phyloP scores from a whole-genome alignment of 2,329 filamentous ascomycete species.

The Penicillium sp. region DNA sequence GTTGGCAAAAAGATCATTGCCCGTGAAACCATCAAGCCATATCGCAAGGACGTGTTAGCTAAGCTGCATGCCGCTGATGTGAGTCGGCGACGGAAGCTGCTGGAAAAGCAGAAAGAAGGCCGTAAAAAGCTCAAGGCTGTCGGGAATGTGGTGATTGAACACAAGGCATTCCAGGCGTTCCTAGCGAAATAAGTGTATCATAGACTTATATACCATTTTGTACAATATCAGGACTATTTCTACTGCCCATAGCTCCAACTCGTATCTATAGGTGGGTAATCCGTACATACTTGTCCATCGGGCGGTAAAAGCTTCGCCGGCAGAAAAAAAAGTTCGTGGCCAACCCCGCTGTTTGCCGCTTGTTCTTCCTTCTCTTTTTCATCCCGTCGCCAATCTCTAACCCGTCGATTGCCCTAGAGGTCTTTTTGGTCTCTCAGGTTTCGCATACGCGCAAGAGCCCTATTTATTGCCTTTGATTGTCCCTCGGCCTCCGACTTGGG shows the following conservation, averaged over 20 bases:
- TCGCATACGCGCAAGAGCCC: neutral
- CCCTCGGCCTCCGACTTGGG: neutral
- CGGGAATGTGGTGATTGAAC: slow-evolving; percentile 93
- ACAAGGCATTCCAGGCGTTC: slow-evolving; percentile 92
- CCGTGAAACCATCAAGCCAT: slow-evolving; percentile 91
- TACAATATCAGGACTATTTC: slow-evolving; percentile 3
- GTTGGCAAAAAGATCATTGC: slow-evolving; percentile 79
- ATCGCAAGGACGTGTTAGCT: slow-evolving; percentile 87
- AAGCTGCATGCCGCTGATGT: slow-evolving; percentile 93
- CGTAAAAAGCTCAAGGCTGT: slow-evolving; percentile 72
- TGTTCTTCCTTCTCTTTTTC: slow-evolving; percentile 12
- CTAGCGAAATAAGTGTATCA: slow-evolving; percentile 62
- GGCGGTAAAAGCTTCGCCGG: slow-evolving; percentile 18
- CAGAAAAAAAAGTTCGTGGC: slow-evolving; percentile 31
- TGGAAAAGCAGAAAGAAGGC: slow-evolving; percentile 96
- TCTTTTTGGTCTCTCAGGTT: neutral
- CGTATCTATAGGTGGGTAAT: neutral
- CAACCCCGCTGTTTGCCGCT: slow-evolving; percentile 21
- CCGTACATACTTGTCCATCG: neutral
- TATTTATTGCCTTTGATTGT: neutral
- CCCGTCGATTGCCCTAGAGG: neutral
- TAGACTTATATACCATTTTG: slow-evolving; percentile 3
- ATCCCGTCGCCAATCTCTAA: slow-evolving; percentile 6
- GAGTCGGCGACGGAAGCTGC: slow-evolving; percentile 71
- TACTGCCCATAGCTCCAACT: neutral